Evolutionary conservation across 2,329 filamentous ascomycete genomes (phyloP), one percentile per base, ranked within the genome.

Genomic region (Fusarium sp.): DNA sequence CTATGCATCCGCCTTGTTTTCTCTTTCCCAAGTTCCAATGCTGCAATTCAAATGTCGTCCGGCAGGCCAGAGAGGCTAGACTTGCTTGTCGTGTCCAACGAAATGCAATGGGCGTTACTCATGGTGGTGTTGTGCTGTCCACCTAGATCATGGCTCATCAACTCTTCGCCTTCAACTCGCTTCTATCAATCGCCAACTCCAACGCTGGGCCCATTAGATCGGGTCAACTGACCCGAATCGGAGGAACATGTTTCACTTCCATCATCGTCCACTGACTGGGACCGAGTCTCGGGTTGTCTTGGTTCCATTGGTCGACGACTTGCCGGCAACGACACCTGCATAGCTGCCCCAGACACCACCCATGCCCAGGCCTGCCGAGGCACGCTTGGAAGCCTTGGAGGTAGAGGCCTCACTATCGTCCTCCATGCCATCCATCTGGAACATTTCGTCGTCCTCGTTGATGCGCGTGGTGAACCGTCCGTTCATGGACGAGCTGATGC

Each of bases 381-480:
- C 83, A 65, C 88, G 86, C 81, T 89, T 90, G 61, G 86, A 82
- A 11, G 85, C 83, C 48, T 85, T 83, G 65, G 83, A 82, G 20
- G 81, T 82, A 41, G 87, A 83, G 25, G 87, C 83, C 35, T 91
- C 89, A 25, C 89, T 88, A 30, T 90, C 89, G 65, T 91, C 89
- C 74, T 92, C 90, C 90, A 92, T 92, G 77, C 85, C 89, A 50
- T 78, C 77, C 79, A 92, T 92, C 16, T 92, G 88, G 73, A 92
- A 91, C 30, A 89, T 87, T 5, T 88, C 85, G 65, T 92, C 89
- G 75, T 92, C 90, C 78, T 92, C 90, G 68, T 92, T 90, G 71
- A 92, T 92, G 4, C 90, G 90, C 1, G 89, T 92, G 2, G 90
- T 90, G 79, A 91, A 91, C 18, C 90, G 85, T 23, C 88, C 89